A percentile compares a stretch with the other conserved stretches of the same genome.
phyloP scores from a whole-genome alignment of 2,329 filamentous ascomycete species.

The Anthostomella pinea region DNA sequence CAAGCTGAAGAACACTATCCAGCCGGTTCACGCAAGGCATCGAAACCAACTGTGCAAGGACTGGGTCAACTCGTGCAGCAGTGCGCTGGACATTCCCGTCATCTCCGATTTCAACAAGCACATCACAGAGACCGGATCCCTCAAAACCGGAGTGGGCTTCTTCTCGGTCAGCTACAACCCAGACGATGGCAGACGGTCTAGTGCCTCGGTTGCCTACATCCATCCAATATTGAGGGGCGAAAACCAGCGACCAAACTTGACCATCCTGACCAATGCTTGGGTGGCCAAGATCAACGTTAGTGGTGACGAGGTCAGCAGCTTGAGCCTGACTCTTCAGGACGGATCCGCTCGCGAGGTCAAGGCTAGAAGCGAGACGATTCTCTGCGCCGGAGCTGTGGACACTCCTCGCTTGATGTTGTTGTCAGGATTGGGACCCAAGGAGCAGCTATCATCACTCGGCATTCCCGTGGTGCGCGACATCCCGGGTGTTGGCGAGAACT shows the following conservation, averaged over 20 bases:
- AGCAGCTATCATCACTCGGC: constrained; percentile 51
- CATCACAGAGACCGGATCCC: constrained; percentile 68
- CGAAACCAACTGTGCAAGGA: constrained; percentile 89
- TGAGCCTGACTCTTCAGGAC: constrained; percentile 61
- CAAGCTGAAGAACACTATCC: constrained; percentile 84
- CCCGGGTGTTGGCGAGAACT: constrained; percentile 59
- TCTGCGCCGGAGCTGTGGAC: constrained; percentile 78
- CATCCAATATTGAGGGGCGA: constrained; percentile 84
- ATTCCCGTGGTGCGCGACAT: constrained; percentile 56
- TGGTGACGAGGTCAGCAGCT: constrained; percentile 67
- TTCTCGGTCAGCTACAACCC: constrained; percentile 91
- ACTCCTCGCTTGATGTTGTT: constrained; percentile 66
- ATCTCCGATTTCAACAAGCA: constrained; percentile 84
- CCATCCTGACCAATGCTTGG: constrained; percentile 83
- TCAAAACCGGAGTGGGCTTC: constrained; percentile 80
- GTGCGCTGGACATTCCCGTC: constrained; percentile 75
- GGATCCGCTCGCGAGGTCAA: constrained; percentile 54
- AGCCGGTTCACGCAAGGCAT: constrained; percentile 81
- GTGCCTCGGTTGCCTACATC: constrained; percentile 87
- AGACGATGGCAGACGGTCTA: constrained; percentile 79
- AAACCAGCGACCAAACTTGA: constrained; percentile 80
- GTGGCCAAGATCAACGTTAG: constrained; percentile 76
- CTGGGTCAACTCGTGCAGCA: constrained; percentile 80
- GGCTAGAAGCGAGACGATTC: constrained; percentile 72
- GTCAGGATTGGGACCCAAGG: constrained; percentile 54